Evolutionary conservation across 1,284 basidiomycete genomes (phyloP), one percentile per base, ranked within the genome.

Genomic region (Stereum hirsutum): DNA sequence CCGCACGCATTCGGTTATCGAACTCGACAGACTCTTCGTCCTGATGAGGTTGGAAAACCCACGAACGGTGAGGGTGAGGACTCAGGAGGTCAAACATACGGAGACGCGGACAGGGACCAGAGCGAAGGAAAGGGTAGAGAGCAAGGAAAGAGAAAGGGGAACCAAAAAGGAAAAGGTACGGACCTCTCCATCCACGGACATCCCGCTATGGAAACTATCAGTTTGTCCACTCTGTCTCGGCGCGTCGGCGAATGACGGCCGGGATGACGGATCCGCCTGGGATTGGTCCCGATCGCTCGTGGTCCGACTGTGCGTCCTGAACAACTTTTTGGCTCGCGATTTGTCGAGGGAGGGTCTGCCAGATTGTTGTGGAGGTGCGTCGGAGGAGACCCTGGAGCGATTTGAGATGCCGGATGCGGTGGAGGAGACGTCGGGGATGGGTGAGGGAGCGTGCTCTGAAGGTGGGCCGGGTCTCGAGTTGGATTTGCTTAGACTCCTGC

Each of bases 1-100:
- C 80, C 46, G 87, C 90, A 42, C 79, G 77, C 76, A 96, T 82
- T 58, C 95, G 69, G 58, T 89, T 81, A 63, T 96, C 92, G 60
- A 96, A 96, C 59, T 93, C 88, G 48, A 84, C 73, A 46, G 75
- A 69, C 51, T 74, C 65, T 34, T 73, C 69, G 53, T 75, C 74
- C n/a, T n/a, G n/a, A n/a, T n/a, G n/a, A n/a, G n/a, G n/a, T 72
- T 80, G 20, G 4, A 30, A 25, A 3, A 35, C 33, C 11, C 10
- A 17, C 3, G 11, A 15, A 19, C 8, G 20, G 32, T 35, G 33
- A 17, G 33, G 21, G 33, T 17, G 17, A 19, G 33, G 33, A 2
- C 11, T n/a, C 10, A 17, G 33, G 17, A 20, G 12, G 28, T 31
- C 15, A n/a, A n/a, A n/a, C 59, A 57, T 63, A 52, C 27, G n/a